Percentiles rank a stretch among this genome's conserved stretches.
Evolutionary conservation across 352 stramenopile species (phyloP).

Genomic region (Phytophthora tentaculata): DNA sequence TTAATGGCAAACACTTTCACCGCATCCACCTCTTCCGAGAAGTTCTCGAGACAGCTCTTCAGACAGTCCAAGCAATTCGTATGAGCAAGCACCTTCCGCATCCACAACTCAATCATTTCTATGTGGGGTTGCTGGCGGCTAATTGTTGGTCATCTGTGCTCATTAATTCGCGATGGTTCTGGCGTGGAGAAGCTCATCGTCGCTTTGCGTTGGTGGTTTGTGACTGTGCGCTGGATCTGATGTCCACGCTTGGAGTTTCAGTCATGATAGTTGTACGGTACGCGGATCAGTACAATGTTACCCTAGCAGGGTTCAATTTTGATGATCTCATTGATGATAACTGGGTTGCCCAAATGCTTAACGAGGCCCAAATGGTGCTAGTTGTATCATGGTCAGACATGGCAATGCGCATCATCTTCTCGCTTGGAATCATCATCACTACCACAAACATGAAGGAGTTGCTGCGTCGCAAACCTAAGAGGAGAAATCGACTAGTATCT

Average conservation of each 20-base stretch:
- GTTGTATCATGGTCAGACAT: slow-evolving; percentile 39
- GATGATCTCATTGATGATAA: slow-evolving; percentile 5
- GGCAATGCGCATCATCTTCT: slow-evolving; percentile 20
- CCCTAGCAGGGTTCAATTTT: slow-evolving; percentile 6
- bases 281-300: slow-evolving; percentile 15
- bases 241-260: slow-evolving; percentile 30
- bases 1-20: slow-evolving; percentile 33
- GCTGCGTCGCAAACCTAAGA: background rate
- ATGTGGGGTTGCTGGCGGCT: slow-evolving; percentile 27
- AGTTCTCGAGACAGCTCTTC: slow-evolving; percentile 28
- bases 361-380: slow-evolving; percentile 34
- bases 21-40: slow-evolving; percentile 25
- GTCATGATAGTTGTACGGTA: slow-evolving; percentile 23
- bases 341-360: slow-evolving; percentile 30
- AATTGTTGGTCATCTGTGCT: slow-evolving; percentile 36
- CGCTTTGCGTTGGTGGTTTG: slow-evolving; percentile 21
- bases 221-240: slow-evolving; percentile 36
- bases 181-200: slow-evolving; percentile 18
- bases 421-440: slow-evolving; percentile 21
- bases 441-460: slow-evolving; percentile 31
- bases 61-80: slow-evolving; percentile 26
- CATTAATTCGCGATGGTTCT: slow-evolving; percentile 24
- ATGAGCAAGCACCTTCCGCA: slow-evolving; percentile 33
- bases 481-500: background rate
- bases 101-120: slow-evolving; percentile 36